Percentiles rank a stretch among this genome's conserved stretches.
phyloP scores from a whole-genome alignment of 331 rosid species.

The Malus hybrid region DNA sequence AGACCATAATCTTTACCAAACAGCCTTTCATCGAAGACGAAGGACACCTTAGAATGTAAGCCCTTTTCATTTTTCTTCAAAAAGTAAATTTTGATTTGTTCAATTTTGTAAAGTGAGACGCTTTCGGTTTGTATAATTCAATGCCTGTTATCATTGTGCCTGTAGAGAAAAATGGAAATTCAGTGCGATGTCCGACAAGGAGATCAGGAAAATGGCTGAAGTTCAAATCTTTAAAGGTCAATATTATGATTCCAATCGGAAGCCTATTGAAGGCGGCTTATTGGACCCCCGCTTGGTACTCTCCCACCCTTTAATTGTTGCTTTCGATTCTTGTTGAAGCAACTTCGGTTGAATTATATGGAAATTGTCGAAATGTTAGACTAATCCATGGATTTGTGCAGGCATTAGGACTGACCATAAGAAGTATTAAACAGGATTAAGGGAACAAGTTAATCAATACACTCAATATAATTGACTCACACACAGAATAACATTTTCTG shows the following conservation, averaged over 20 bases:
- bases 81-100: neutral
- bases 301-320: neutral
- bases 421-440: neutral
- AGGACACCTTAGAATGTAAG: slow-evolving; percentile 67
- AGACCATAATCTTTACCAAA: slow-evolving; percentile 59
- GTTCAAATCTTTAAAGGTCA: slow-evolving; percentile 49
- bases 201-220: slow-evolving; percentile 58
- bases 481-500: neutral
- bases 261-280: slow-evolving; percentile 51
- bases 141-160: neutral
- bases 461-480: neutral
- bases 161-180: slow-evolving; percentile 30
- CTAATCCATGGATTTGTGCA: neutral
- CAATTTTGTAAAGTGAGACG: neutral
- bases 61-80: neutral
- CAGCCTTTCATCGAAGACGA: slow-evolving; percentile 74
- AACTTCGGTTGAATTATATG: neutral
- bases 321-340: neutral
- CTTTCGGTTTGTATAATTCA: neutral
- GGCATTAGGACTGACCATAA: neutral
- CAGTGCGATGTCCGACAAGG: slow-evolving; percentile 51
- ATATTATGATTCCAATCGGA: slow-evolving; percentile 42
- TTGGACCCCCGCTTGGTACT: slow-evolving; percentile 83
- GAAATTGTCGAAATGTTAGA: neutral
- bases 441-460: neutral